Base-by-base conservation (phyloP, 1,284 basidiomycete species). In the Leccinum pachyderme region DNA sequence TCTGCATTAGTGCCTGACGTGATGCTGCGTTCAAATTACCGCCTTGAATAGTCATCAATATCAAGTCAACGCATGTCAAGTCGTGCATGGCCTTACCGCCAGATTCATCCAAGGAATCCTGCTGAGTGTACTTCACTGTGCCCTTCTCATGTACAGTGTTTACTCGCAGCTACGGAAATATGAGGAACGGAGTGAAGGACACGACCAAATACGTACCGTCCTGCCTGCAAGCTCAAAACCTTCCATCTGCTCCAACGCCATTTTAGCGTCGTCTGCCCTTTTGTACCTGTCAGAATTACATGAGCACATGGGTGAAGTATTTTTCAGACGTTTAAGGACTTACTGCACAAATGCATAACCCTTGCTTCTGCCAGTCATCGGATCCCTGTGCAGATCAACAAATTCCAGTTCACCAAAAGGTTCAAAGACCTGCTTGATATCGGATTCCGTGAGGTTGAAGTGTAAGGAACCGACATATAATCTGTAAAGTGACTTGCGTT, bases 281-380 rank as follows among this genome's bases (percentile, higher is more conserved):
- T 93, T 92, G 73, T 94, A 97, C 72, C 91, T 93, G 54, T 25
- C 49, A 52, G 49, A 22, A 51, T 50, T 35, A 49, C 27, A 31
- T 54, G 15, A 52, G n/a, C 52, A 43, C 45, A 31, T 44, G n/a
- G 46, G 2, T n/a, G 33, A 13, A 13, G 11, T 15, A 8, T 15
- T 35, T n/a, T 28, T 31, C 11, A 24, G 43, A 35, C 6, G 25
- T 25, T n/a, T 15, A 15, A 49, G n/a, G 7, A 37, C 68, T 64
- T 70, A 95, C 87, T 99, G 97, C 44, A 99, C 91, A 71, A 99
- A 99, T 28, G 93, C 95, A 71, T 97, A 98, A 37, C 97, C 97
- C 74, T 98, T 98, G 75, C 93, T 95, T 67, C 93, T 87, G 44
- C 95, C 95, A 41, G 93, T 95, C 77, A 82, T 86, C 7, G 91